These are phyloP conservation scores for Apiospora malaysiana DNA, from an alignment of 2,329 filamentous ascomycete species.

Conservation along the genomic window DNA sequence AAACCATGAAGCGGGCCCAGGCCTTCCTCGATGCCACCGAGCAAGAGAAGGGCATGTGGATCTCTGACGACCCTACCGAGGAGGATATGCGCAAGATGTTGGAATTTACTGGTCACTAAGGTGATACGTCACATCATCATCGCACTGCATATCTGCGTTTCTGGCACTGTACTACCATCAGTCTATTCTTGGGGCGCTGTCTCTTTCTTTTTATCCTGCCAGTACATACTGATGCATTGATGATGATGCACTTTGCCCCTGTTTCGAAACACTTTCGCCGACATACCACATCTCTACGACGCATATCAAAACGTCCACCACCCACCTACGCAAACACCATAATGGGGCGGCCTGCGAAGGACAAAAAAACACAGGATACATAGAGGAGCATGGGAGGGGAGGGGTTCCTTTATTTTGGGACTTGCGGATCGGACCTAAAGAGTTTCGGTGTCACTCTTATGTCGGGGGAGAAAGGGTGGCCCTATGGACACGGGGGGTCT, in stretches of 20 bases:
- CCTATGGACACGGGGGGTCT: background rate
- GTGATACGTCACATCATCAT: background rate
- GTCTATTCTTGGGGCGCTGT: background rate
- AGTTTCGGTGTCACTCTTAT: background rate
- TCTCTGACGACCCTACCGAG: conserved; percentile 72
- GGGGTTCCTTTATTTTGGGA: background rate
- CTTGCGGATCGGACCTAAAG: background rate
- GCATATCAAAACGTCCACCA: background rate
- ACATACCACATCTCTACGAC: background rate
- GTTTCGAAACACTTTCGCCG: background rate
- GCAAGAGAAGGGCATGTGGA: conserved; percentile 87
- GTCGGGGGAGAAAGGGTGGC: background rate
- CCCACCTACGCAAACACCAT: background rate
- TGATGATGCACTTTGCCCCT: background rate
- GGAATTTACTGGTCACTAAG: conserved; percentile 48
- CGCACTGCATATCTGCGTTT: background rate
- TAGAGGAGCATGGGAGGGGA: background rate
- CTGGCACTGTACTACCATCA: background rate
- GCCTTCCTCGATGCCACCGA: conserved; percentile 80
- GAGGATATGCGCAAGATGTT: conserved; percentile 67
- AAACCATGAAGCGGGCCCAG: conserved; percentile 87
- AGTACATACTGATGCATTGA: background rate
- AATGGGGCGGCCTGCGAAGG: background rate
- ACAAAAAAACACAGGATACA: background rate
- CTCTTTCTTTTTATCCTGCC: background rate